Evolutionary conservation across 768 basidiomycete species (phyloP).

Genomic region (Panus rudis): DNA sequence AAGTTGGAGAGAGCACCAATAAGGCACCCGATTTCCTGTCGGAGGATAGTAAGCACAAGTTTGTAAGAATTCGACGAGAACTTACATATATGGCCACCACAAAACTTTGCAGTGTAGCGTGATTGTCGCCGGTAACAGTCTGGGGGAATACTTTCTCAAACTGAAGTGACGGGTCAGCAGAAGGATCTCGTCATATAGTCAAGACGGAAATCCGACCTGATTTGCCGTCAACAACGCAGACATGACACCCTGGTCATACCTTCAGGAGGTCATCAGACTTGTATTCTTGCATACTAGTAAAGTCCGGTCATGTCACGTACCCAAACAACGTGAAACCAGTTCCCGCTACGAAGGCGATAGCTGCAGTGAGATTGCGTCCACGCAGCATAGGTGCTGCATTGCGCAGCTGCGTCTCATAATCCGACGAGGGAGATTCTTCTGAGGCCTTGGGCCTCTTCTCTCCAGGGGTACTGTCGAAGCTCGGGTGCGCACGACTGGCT

Average conservation of each 20-base stretch:
- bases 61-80: background rate
- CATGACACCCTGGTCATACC: constrained; percentile 70
- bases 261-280: constrained; percentile 13
- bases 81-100: constrained; percentile 52
- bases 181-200: background rate
- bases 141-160: constrained; percentile 56
- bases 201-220: constrained; percentile 27
- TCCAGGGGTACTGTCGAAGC: too few species aligned
- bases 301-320: constrained; percentile 20
- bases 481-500: too few species aligned
- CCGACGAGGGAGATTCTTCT: constrained; percentile 9
- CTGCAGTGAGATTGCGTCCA: constrained; percentile 39
- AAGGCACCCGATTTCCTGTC: constrained; percentile 58
- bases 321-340: constrained; percentile 61
- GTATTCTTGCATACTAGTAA: background rate
- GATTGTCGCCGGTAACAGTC: constrained; percentile 36
- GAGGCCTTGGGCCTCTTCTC: too few species aligned
- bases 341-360: constrained; percentile 50
- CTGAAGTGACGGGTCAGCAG: constrained; percentile 18
- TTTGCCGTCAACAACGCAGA: constrained; percentile 53
- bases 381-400: constrained; percentile 28
- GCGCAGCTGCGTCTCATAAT: constrained; percentile 30
- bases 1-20: constrained; percentile 57
- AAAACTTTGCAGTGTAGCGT: constrained; percentile 54
- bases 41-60: background rate